Conservation (phyloP, 257 asterid species). For the Solanum verrucosum region DNA sequence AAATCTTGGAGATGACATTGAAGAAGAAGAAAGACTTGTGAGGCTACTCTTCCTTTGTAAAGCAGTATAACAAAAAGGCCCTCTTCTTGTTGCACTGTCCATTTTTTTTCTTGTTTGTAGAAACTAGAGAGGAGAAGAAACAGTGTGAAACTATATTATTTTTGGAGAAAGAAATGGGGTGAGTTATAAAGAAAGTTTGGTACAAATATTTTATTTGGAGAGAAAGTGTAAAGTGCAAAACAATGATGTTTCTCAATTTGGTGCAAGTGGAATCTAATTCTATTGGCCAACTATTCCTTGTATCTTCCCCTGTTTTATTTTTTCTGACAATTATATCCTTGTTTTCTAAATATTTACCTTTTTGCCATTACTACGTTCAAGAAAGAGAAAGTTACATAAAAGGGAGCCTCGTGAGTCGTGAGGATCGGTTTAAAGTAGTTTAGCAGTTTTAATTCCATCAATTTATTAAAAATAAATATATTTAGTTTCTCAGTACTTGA, state of each 20-base stretch:
- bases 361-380: background rate
- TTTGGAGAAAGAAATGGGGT: background rate
- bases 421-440: background rate
- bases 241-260: constrained; percentile 11
- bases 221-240: constrained; percentile 10
- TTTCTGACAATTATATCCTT: background rate
- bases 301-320: background rate
- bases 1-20: constrained; percentile 20
- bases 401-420: background rate
- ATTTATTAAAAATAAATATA: background rate
- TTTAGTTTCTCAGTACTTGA: background rate
- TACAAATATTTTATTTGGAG: background rate
- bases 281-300: constrained; percentile 17
- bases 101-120: background rate
- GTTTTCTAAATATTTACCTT: background rate
- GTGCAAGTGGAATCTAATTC: constrained; percentile 1
- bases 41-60: constrained; percentile 11
- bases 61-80: constrained; percentile 4
- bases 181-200: constrained; percentile 23
- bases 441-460: background rate
- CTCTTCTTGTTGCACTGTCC: constrained; percentile 5
- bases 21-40: background rate
- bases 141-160: background rate
- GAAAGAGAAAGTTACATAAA: background rate
- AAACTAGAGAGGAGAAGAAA: background rate